Evolutionary conservation across 345 rosid species (phyloP).

Genomic region (Noccaea caerulescens): DNA sequence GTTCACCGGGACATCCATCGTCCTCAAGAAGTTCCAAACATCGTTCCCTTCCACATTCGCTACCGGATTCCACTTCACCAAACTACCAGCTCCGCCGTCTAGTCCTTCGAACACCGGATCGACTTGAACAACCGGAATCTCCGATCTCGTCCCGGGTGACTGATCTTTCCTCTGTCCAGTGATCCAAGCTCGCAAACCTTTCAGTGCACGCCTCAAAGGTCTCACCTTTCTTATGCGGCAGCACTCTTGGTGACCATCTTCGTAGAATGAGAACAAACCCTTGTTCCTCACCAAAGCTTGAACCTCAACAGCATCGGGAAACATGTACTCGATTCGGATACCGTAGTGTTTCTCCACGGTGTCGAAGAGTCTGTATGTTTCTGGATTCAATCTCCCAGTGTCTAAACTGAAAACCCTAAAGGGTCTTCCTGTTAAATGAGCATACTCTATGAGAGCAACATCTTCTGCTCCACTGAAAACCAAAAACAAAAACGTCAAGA

Average conservation of each 20-base stretch:
- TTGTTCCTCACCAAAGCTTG: slow-evolving; percentile 90
- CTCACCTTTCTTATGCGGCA: slow-evolving; percentile 97
- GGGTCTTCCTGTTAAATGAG: slow-evolving; percentile 79
- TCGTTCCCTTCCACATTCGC: slow-evolving; percentile 73
- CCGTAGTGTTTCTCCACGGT: slow-evolving; percentile 81
- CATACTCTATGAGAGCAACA: slow-evolving; percentile 91
- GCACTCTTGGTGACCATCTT: slow-evolving; percentile 98
- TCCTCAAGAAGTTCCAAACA: slow-evolving; percentile 81
- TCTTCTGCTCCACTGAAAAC: slow-evolving; percentile 94
- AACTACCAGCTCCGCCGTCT: slow-evolving; percentile 86
- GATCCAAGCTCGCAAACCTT: slow-evolving; percentile 93
- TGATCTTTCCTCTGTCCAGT: slow-evolving; percentile 97
- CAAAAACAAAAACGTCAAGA: slow-evolving; percentile 1
- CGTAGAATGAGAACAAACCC: slow-evolving; percentile 94
- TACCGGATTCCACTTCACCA: slow-evolving; percentile 95
- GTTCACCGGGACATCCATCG: slow-evolving; percentile 90
- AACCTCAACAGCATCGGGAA: slow-evolving; percentile 96
- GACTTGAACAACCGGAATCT: slow-evolving; percentile 84
- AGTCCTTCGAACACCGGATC: slow-evolving; percentile 94
- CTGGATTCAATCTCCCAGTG: slow-evolving; percentile 92
- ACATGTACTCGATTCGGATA: slow-evolving; percentile 85
- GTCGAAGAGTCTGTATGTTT: slow-evolving; percentile 77
- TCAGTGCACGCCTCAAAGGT: slow-evolving; percentile 87
- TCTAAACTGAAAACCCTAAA: slow-evolving; percentile 92
- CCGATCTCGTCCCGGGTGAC: slow-evolving; percentile 82